Evolutionary conservation across 2,329 filamentous ascomycete species (phyloP).

Genomic region (Fusarium nisikadoi): DNA sequence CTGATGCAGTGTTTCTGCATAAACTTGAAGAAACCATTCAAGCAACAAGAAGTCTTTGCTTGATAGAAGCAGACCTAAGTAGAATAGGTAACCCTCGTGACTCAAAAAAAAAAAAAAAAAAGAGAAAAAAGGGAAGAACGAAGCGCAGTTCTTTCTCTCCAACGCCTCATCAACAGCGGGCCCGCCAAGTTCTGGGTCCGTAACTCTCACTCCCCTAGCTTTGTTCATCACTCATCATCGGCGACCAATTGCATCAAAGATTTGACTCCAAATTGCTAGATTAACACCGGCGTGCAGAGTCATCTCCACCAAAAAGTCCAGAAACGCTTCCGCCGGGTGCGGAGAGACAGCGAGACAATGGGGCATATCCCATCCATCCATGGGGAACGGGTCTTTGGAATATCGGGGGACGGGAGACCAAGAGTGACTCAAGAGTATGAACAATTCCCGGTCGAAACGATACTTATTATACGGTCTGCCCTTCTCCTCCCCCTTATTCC

Average conservation of each 20-base stretch:
- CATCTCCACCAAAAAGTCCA: conserved; percentile 7
- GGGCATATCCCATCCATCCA: conserved; percentile 16
- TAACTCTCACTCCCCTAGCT: conserved; percentile 37
- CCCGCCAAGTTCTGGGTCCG: conserved; percentile 20
- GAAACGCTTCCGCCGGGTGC: conserved; percentile 13
- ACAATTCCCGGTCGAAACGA: conserved; percentile 33
- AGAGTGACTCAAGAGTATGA: conserved; percentile 29
- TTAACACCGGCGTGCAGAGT: conserved; percentile 3
- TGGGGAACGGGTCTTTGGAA: conserved; percentile 26
- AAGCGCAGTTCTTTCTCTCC: not conserved
- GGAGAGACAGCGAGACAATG: conserved; percentile 27
- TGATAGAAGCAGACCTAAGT: not conserved
- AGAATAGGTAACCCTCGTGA: not conserved
- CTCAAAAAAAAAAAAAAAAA: not conserved
- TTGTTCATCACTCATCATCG: not conserved
- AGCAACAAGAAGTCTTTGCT: not conserved
- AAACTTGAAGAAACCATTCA: not conserved
- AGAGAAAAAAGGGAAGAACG: not conserved
- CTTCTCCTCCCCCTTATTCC: conserved; percentile 4
- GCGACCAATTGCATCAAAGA: not conserved
- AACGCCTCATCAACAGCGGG: conserved; percentile 20
- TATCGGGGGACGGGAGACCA: conserved; percentile 31
- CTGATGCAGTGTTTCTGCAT: not conserved
- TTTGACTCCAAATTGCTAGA: conserved; percentile 15
- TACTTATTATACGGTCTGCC: conserved; percentile 42